Evolutionary conservation across 768 basidiomycete genomes (phyloP).

Genomic region (Piloderma croceum): DNA sequence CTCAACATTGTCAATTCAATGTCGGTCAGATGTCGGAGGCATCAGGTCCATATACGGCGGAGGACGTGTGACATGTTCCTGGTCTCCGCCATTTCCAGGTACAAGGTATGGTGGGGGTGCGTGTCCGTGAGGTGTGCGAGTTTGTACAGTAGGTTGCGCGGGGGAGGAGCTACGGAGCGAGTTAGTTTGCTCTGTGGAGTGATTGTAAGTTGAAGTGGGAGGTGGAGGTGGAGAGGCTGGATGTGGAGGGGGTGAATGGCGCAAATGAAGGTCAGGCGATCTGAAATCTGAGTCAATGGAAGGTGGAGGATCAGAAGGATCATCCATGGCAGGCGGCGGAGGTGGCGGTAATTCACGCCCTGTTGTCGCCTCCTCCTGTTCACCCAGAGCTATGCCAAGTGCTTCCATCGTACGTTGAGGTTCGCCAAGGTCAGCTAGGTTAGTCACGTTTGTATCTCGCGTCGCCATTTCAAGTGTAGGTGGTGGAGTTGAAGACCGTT

Average conservation of each 20-base stretch:
- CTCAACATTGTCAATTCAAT: too few species aligned
- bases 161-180: constrained; percentile 27
- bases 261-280: constrained; percentile 22
- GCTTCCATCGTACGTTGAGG: constrained; percentile 51
- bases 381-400: constrained; percentile 54
- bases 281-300: constrained; percentile 80
- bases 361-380: constrained; percentile 28
- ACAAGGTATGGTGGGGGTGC: constrained; percentile 80
- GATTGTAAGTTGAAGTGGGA: too few species aligned
- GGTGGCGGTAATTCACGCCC: constrained; percentile 53
- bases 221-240: constrained; percentile 13
- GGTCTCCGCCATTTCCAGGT: constrained; percentile 40
- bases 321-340: constrained; percentile 78
- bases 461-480: constrained; percentile 71
- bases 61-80: constrained; percentile 46
- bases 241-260: constrained; percentile 14
- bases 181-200: background rate
- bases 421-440: constrained; percentile 52
- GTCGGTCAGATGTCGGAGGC: constrained; percentile 4
- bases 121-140: constrained; percentile 40
- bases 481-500: constrained; percentile 62
- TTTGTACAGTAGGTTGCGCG: constrained; percentile 27
- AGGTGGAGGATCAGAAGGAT: constrained; percentile 84
- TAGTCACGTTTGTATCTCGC: constrained; percentile 65
- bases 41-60: constrained; percentile 59